phyloP scores from a whole-genome alignment of 2,329 filamentous ascomycete genomes.

The Clarireedia monteithiana region DNA sequence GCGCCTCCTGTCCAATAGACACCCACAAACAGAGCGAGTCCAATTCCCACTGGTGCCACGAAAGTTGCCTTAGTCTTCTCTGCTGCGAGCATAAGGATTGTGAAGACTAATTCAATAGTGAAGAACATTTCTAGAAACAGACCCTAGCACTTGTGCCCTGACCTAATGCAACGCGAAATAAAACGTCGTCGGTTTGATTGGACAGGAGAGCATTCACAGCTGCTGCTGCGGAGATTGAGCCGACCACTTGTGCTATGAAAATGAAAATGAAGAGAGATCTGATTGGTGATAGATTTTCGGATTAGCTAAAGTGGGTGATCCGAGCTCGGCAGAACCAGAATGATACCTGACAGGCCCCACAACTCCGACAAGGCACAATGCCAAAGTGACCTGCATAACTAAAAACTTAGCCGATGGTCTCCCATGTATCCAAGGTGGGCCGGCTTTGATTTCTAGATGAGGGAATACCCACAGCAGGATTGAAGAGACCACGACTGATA shows the following conservation, averaged over 20 bases:
- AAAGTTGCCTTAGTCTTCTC: slow-evolving; percentile 32
- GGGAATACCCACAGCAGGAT: slow-evolving; percentile 28
- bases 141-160: slow-evolving; percentile 27
- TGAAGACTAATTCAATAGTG: slow-evolving; percentile 38
- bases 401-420: slow-evolving; percentile 14
- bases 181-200: background rate
- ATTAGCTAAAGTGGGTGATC: no score
- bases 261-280: slow-evolving; percentile 27
- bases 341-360: no score
- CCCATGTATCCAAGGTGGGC: slow-evolving; percentile 25
- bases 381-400: no score
- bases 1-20: slow-evolving; percentile 40
- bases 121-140: slow-evolving; percentile 40
- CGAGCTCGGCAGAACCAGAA: no score
- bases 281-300: background rate
- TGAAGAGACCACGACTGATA: slow-evolving; percentile 36
- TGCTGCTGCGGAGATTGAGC: background rate
- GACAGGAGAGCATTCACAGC: background rate
- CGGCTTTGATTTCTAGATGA: slow-evolving; percentile 17
- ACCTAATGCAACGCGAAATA: background rate
- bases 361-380: no score
- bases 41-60: slow-evolving; percentile 41
- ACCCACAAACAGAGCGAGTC: slow-evolving; percentile 39
- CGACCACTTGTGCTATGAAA: slow-evolving; percentile 19
- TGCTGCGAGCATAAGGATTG: slow-evolving; percentile 38